Evolutionary conservation across 306 rosid genomes (phyloP).

Genomic region (Morella rubra): DNA sequence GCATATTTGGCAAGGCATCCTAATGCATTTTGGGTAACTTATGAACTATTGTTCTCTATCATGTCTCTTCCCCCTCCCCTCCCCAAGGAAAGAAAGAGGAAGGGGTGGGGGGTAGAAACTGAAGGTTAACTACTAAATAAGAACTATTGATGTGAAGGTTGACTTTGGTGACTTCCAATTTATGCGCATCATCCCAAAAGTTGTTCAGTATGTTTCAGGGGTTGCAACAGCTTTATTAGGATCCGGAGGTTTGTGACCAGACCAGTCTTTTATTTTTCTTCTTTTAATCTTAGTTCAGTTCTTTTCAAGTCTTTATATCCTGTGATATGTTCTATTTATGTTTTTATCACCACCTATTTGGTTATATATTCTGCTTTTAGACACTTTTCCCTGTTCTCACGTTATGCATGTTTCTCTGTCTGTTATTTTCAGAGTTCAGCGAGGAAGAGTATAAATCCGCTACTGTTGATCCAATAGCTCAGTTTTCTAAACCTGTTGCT

Average conservation of each 20-base stretch:
- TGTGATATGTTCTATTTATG: not conserved
- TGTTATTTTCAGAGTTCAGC: constrained; percentile 50
- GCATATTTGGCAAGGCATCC: constrained; percentile 88
- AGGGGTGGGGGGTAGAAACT: too few relatives aligned
- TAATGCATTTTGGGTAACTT: constrained; percentile 88
- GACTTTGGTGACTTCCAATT: constrained; percentile 97
- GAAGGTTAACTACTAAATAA: not conserved
- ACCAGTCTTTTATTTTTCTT: constrained; percentile 1
- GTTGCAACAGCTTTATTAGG: constrained; percentile 90
- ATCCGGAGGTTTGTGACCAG: constrained; percentile 84
- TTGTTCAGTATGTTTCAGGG: constrained; percentile 76
- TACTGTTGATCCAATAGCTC: constrained; percentile 85
- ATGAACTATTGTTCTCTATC: constrained; percentile 28
- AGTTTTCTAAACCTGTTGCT: constrained; percentile 92
- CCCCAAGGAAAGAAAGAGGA: too few relatives aligned
- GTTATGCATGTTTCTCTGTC: not conserved
- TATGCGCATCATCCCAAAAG: constrained; percentile 78
- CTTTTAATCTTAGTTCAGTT: constrained; percentile 12
- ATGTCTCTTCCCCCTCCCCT: not conserved
- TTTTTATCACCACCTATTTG: constrained; percentile 18
- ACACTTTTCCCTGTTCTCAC: constrained; percentile 8
- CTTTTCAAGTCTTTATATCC: constrained; percentile 6
- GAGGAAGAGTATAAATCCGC: constrained; percentile 72
- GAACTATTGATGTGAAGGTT: constrained; percentile 60
- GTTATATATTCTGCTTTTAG: constrained; percentile 8